Base-by-base conservation (phyloP, 139 green algal species). In the Tetraselmis chui region DNA sequence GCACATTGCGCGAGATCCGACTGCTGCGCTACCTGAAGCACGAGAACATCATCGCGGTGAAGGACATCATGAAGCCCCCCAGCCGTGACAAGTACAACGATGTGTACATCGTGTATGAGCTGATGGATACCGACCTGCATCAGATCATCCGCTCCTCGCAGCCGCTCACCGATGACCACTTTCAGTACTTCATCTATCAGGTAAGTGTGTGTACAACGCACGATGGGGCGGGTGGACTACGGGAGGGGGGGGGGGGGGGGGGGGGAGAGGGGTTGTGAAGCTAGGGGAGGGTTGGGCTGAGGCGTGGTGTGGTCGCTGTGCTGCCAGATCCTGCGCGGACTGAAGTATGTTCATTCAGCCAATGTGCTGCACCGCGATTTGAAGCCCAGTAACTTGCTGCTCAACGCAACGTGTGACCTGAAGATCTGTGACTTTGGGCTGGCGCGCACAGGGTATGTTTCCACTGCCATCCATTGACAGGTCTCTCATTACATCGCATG, bases 71-170 rank as follows among this genome's bases (percentile, higher is more conserved):
- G 88, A 85, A 87, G 74, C 84, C 90, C 1, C 82, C 27, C 59
- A 82, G 30, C 31, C 30, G 28, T 28, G 88, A 94, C 75, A 88
- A 89, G 28, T 97, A 97, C 85, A 94, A 96, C 77, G 96, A 99
- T 75, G 93, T 99, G 0, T 99, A 99, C 89, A 88, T 99, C 24
- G 94, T 99, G 74, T 98, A 98, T 80, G 97, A 99, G 89, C 91
- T 99, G 23, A 99, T 99, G 97, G 97, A 99, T 91, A 99, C 97
- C 27, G 97, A 99, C 88, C 90, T 99, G 83, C 96, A 99, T 90
- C 97, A 99, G 87, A 98, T 99, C 90, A 98, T 99, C 84, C 88
- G 94, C 45, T 98, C 94, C 30, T 89, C 87, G 0, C 97, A 99
- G 89, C 81, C 92, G 1, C 90, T 99, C 2, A 94, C 93, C 2